Evolutionary conservation across 2,329 filamentous ascomycete genomes (phyloP), one percentile per base, ranked within the genome.

Genomic region (Colletotrichum orchidophilum): DNA sequence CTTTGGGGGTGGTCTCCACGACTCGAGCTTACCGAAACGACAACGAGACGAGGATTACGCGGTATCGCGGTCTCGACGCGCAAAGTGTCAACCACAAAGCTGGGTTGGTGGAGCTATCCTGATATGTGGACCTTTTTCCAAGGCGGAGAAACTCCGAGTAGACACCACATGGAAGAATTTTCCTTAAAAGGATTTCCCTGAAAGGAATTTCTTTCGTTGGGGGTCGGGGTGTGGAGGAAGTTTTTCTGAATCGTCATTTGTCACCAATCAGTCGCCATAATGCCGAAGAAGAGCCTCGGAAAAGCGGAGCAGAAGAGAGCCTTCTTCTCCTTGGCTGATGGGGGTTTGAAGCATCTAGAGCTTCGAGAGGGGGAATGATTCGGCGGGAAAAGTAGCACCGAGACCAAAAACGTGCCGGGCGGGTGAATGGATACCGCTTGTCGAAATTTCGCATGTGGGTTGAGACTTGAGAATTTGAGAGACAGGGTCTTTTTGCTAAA

Each of bases 251-350:
- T 60, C 52, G 39, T 58, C 39, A 33, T 33, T 31, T 49, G 39
- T 29, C 42, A 49, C 3, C 33, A 27, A 63, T 39, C 53, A 46
- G 21, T 29, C n/a, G 31, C 33, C 21, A 49, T 35, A 65, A 59
- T 49, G 66, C 54, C 66, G 61, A 69, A 53, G 29, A 65, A 69
- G 66, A 49, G 53, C 61, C 66, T 59, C 46, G 39, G 42, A 39
- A n/a, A 35, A 39, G 31, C 29, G 31, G 31, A 29, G 21, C 54
- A 35, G 18, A 35, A 18, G 21, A 33, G 54, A 29, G 11, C 7
- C 29, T 57, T 46, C 13, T 42, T 42, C 15, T 29, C n/a, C 27
- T 33, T 13, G 27, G 27, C n/a, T 39, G 18, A 5, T 12, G 53
- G n/a, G 24, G 29, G 18, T 4, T 11, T 39, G 54, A 39, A 39